Evolutionary conservation across 805 yeast genomes (phyloP).

Genomic region (Zygoascus biomembranicola): DNA sequence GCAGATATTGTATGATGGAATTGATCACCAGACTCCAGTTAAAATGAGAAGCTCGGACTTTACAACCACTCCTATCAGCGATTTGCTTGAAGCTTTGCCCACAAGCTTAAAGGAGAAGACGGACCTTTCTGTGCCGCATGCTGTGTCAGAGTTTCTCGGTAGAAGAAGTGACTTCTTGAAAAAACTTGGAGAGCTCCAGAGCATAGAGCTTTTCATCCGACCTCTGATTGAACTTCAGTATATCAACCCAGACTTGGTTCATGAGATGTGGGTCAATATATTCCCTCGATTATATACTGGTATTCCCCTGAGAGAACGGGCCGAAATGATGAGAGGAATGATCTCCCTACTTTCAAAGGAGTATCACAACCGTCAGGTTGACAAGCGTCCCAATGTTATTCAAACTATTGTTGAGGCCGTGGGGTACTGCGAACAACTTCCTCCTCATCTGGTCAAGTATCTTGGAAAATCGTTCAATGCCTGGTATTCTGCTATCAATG

Average conservation of each 20-base stretch:
- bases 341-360: constrained; percentile 79
- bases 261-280: constrained; percentile 71
- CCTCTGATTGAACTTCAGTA: constrained; percentile 79
- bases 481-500: constrained; percentile 82
- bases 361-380: constrained; percentile 86
- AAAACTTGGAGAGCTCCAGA: constrained; percentile 32
- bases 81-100: constrained; percentile 4
- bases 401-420: constrained; percentile 78
- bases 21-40: constrained; percentile 44
- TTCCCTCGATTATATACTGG: constrained; percentile 76
- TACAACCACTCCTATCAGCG: constrained; percentile 26
- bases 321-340: constrained; percentile 75
- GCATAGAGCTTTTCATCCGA: constrained; percentile 51
- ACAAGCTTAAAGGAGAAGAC: constrained; percentile 5
- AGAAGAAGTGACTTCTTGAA: constrained; percentile 25
- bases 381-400: constrained; percentile 77
- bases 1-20: constrained; percentile 74
- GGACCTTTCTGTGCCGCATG: constrained; percentile 17
- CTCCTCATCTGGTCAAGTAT: constrained; percentile 89
- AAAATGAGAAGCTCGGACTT: constrained; percentile 37
- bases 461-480: constrained; percentile 80
- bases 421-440: constrained; percentile 71
- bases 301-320: constrained; percentile 69
- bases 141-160: constrained; percentile 26
- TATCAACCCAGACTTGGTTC: constrained; percentile 70